phyloP scores from a whole-genome alignment of 805 yeast species.

The Saccharomycopsis amapae region DNA sequence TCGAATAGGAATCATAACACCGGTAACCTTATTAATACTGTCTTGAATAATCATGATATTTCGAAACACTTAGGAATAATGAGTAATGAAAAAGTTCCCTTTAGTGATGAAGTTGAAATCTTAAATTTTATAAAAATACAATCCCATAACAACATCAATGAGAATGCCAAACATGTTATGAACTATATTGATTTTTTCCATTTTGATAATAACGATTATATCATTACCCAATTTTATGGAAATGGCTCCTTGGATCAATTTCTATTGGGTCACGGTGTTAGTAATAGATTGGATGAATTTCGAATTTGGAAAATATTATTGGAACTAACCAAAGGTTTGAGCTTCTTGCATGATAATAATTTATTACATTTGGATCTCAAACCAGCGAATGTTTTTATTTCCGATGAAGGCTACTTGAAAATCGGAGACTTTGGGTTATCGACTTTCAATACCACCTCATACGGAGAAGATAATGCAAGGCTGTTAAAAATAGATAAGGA shows the following conservation, averaged over 20 bases:
- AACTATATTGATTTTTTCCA: constrained; percentile 85
- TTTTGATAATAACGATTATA: constrained; percentile 63
- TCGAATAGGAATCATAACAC: constrained; percentile 2
- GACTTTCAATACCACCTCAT: constrained; percentile 30
- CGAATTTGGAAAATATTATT: constrained; percentile 94
- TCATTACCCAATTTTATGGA: constrained; percentile 93
- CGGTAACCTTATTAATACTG: constrained; percentile 3
- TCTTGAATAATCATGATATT: constrained; percentile 11
- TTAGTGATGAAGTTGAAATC: constrained; percentile 31
- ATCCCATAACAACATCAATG: constrained; percentile 27
- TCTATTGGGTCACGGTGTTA: constrained; percentile 66
- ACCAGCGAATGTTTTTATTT: constrained; percentile 90
- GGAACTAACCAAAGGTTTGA: constrained; percentile 73
- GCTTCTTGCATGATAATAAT: constrained; percentile 66
- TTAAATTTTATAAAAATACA: constrained; percentile 28
- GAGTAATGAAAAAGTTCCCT: constrained; percentile 6
- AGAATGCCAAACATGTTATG: constrained; percentile 70
- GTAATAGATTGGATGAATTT: constrained; percentile 86
- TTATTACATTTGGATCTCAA: constrained; percentile 85
- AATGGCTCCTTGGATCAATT: constrained; percentile 86
- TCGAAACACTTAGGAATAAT: constrained; percentile 14
- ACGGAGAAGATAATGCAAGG: background rate
- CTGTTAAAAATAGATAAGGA: constrained; percentile 59
- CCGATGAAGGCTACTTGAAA: constrained; percentile 90
- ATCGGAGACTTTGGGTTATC: constrained; percentile 98